These are phyloP conservation scores for Wickerhamomyces bisporus DNA, from an alignment of 805 yeast species.

Conservation along the genomic window DNA sequence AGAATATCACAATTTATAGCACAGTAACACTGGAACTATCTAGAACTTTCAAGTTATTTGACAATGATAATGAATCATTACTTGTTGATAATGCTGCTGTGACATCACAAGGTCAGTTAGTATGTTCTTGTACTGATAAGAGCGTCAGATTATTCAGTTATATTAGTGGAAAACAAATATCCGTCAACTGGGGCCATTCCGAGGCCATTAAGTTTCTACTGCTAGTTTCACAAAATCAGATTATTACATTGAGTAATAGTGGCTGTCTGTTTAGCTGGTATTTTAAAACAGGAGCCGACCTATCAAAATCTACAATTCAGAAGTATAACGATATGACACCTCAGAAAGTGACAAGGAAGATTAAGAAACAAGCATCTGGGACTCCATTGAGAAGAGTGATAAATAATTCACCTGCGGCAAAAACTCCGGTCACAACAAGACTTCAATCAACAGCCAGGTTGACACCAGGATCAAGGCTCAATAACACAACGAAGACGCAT, in stretches of 20 bases:
- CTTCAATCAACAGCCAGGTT: conserved; percentile 17
- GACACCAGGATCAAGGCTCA: conserved; percentile 18
- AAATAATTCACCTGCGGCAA: conserved; percentile 1
- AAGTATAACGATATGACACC: conserved; percentile 17
- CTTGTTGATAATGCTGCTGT: conserved; percentile 40
- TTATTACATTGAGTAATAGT: conserved; percentile 43
- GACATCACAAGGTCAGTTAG: conserved; percentile 25
- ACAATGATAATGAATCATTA: conserved; percentile 38
- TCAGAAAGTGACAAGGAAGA: conserved; percentile 24
- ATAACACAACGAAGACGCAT: conserved; percentile 13
- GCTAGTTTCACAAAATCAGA: conserved; percentile 19
- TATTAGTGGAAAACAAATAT: conserved; percentile 39
- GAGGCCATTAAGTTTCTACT: conserved; percentile 43
- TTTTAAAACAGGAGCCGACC: neutral
- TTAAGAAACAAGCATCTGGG: conserved; percentile 6
- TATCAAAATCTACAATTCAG: conserved; percentile 10
- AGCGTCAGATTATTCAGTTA: conserved; percentile 47
- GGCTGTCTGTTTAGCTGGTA: conserved; percentile 54
- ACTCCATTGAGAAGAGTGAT: neutral
- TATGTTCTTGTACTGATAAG: conserved; percentile 50
- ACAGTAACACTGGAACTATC: conserved; percentile 27
- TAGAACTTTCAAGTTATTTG: conserved; percentile 36
- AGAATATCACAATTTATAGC: conserved; percentile 37
- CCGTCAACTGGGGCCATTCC: conserved; percentile 57
- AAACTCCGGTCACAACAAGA: conserved; percentile 13